Evolutionary conservation across 1,284 basidiomycete genomes (phyloP).

Genomic region (Puccinia hordei): DNA sequence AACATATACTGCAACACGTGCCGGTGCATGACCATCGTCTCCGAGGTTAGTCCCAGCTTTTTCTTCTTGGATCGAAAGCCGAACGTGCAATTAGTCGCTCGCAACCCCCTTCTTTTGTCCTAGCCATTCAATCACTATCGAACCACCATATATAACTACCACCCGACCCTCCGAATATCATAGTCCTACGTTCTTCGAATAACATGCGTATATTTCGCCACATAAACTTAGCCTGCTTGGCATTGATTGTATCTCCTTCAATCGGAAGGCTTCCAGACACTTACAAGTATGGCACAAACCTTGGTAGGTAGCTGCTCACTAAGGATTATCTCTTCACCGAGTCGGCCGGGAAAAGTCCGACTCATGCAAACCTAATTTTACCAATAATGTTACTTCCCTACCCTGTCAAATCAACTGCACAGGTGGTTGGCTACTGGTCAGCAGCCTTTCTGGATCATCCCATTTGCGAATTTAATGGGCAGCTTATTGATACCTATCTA

Average conservation of each 20-base stretch:
- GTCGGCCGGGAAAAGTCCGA: neutral
- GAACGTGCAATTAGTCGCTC: no score
- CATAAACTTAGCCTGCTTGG: neutral
- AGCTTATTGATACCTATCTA: neutral
- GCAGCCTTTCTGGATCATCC: neutral
- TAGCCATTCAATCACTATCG: no score
- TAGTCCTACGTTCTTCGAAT: no score
- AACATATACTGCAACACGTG: no score
- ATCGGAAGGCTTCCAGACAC: conserved; percentile 8
- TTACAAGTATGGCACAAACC: conserved; percentile 32
- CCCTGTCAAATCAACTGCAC: neutral
- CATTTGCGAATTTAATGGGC: neutral
- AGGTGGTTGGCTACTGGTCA: conserved; percentile 50
- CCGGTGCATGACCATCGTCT: no score
- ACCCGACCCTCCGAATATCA: no score
- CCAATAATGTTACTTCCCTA: neutral
- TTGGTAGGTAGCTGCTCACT: conserved; percentile 19
- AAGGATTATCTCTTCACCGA: neutral
- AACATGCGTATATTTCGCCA: neutral
- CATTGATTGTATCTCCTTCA: neutral
- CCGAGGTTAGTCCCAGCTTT: no score
- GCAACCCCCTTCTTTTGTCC: no score
- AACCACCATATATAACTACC: no score
- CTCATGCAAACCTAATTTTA: neutral
- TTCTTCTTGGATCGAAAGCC: no score